A percentile compares a stretch with the other conserved stretches of the same genome.
Evolutionary conservation across 2,329 filamentous ascomycete species (phyloP).

Genomic region (Paracamarosporium sp.): DNA sequence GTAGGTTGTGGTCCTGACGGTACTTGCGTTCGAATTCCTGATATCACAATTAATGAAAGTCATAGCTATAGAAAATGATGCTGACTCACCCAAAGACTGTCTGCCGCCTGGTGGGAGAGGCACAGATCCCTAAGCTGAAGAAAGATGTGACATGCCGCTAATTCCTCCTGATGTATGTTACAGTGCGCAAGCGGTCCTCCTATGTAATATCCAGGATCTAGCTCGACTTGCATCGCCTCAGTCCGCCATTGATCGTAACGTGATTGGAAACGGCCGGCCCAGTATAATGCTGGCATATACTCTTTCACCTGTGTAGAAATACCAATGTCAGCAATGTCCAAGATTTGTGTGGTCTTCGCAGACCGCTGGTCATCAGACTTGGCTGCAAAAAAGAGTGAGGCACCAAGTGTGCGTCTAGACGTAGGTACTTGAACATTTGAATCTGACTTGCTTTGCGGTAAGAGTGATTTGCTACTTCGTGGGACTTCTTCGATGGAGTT

Average conservation of each 20-base stretch:
- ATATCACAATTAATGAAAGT: background rate
- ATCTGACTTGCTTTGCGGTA: background rate
- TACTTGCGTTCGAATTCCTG: constrained; percentile 45
- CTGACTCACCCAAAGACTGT: constrained; percentile 40
- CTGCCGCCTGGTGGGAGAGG: constrained; percentile 32
- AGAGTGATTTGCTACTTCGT: background rate
- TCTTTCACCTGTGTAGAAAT: constrained; percentile 35
- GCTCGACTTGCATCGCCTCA: constrained; percentile 32
- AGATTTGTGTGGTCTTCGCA: background rate
- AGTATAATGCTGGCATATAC: constrained; percentile 42
- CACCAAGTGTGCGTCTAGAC: background rate
- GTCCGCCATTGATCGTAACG: constrained; percentile 44
- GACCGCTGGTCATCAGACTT: background rate
- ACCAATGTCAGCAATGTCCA: constrained; percentile 27
- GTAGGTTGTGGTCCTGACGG: constrained; percentile 35
- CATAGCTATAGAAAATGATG: background rate
- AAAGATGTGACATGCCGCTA: constrained; percentile 36
- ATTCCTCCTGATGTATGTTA: constrained; percentile 32
- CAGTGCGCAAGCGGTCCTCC: constrained; percentile 28
- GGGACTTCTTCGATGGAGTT: background rate
- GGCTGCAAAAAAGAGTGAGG: background rate
- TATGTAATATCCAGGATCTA: constrained; percentile 18
- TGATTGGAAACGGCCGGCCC: constrained; percentile 44
- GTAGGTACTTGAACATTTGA: background rate
- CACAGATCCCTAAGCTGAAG: constrained; percentile 40